Evolutionary conservation across 2,329 filamentous ascomycete species (phyloP), one percentile per base, ranked within the genome.

Genomic region (Ilyonectria destructans): DNA sequence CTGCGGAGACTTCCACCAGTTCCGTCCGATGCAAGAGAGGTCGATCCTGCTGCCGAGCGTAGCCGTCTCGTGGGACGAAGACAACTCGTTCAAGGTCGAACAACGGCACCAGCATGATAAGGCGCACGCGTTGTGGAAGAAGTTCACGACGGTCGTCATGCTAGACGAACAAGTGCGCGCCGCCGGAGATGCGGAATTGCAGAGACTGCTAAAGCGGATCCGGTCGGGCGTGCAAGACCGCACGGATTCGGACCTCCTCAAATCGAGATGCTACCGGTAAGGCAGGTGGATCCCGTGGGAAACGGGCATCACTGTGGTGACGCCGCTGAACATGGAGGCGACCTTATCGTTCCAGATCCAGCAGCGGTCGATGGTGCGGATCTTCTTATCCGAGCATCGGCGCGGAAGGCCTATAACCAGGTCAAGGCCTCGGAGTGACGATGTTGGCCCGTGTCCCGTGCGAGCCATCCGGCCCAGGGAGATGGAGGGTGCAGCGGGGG

Each of bases 121-220:
- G n/a, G 64, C 64, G 12, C 58, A 67, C 43, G 57, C 40, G 19
- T 35, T 67, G 31, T 67, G 58, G 64, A 51, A 33, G 31, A 33
- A 37, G n/a, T 67, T 67, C 54, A 67, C 58, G n/a, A 62, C 64
- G 10, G 58, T 67, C 19, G 26, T 67, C 33, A 62, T 67, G 31
- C 35, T 67, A 4, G 17, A 67, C 58, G 52, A 58, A 3, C 56
- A 58, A n/a, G 56, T 58, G 40, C 37, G 56, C 15, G 56, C 43
- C 2, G 43, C 43, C 6, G n/a, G n/a, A 6, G 43, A 46, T 21
- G n/a, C 43, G 9, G n/a, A 21, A 12, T 15, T 46, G 4, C 43
- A 10, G 7, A 6, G n/a, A 5, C 43, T 46, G 43, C 43, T 46
- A n/a, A 21, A 6, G 23, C 49, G 23, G 1, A 5, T 31, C 1